These are phyloP conservation scores for Calocera viscosa DNA, from an alignment of 768 basidiomycete species.

Conservation along the genomic window DNA sequence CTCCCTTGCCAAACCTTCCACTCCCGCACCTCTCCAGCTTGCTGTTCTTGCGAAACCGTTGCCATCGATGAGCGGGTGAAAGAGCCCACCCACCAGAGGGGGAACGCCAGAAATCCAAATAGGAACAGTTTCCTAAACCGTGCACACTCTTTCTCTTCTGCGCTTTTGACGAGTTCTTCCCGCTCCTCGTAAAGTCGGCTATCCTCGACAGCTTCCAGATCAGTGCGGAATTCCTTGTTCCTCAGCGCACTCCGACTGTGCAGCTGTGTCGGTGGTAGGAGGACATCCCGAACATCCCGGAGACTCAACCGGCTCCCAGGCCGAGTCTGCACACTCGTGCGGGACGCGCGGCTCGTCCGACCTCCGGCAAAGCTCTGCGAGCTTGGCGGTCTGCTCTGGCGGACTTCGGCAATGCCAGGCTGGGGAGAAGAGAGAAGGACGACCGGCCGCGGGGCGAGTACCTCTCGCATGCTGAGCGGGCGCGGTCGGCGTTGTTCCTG, in stretches of 20 bases:
- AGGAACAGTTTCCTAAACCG: neutral
- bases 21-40: neutral
- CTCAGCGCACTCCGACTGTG: neutral
- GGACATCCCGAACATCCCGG: neutral
- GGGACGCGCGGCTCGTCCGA: neutral
- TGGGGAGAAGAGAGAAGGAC: neutral
- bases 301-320: neutral
- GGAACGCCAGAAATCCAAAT: neutral
- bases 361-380: neutral
- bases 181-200: neutral
- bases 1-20: neutral
- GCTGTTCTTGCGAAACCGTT: no score
- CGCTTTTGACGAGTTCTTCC: neutral
- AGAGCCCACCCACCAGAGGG: neutral
- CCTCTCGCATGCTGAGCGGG: neutral
- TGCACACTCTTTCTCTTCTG: neutral
- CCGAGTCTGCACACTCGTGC: neutral
- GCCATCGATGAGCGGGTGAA: neutral
- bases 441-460: neutral
- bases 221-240: neutral
- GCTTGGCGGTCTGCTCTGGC: neutral
- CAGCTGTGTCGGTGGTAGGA: neutral
- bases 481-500: neutral
- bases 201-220: neutral
- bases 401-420: neutral